Evolutionary conservation across 148 eudicot species (phyloP).

Genomic region (Limonium bicolor): DNA sequence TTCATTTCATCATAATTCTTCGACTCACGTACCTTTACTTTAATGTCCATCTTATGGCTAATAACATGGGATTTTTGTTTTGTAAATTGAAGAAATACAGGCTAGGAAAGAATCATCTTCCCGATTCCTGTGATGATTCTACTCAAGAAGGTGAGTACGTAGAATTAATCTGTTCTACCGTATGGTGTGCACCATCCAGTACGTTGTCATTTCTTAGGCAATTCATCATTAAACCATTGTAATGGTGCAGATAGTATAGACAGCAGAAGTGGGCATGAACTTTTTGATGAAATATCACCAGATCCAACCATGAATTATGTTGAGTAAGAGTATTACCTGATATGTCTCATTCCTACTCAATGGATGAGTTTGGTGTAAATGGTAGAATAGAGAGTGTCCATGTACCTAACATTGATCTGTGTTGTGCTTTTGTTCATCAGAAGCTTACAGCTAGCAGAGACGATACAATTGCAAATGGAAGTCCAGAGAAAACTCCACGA

Average conservation of each 20-base stretch:
- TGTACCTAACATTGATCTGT: slow-evolving; percentile 1
- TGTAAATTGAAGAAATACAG: slow-evolving; percentile 61
- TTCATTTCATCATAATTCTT: neutral
- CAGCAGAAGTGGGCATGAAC: slow-evolving; percentile 15
- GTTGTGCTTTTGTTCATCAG: slow-evolving; percentile 19
- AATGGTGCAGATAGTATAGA: slow-evolving; percentile 20
- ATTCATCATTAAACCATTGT: neutral
- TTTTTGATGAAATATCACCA: slow-evolving; percentile 12
- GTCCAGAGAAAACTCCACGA: slow-evolving; percentile 78
- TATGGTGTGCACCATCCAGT: too few relatives aligned
- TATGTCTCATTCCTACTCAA: too few relatives aligned
- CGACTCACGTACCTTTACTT: neutral
- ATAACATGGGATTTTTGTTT: neutral
- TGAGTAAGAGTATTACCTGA: slow-evolving; percentile 36
- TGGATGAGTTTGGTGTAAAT: neutral
- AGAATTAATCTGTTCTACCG: too few relatives aligned
- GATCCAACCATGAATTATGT: slow-evolving; percentile 30
- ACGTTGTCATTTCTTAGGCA: slow-evolving; percentile 1
- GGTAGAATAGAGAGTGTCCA: neutral
- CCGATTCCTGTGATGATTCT: slow-evolving; percentile 25
- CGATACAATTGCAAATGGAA: slow-evolving; percentile 73
- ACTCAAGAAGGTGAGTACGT: slow-evolving; percentile 38
- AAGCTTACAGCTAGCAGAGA: slow-evolving; percentile 35
- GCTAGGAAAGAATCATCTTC: slow-evolving; percentile 51
- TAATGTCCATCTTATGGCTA: neutral